Percentiles rank a stretch among this genome's conserved stretches.
These are phyloP conservation scores for Sclerotinia trifoliorum DNA, from an alignment of 2,329 filamentous ascomycete species.

Conservation along the genomic window DNA sequence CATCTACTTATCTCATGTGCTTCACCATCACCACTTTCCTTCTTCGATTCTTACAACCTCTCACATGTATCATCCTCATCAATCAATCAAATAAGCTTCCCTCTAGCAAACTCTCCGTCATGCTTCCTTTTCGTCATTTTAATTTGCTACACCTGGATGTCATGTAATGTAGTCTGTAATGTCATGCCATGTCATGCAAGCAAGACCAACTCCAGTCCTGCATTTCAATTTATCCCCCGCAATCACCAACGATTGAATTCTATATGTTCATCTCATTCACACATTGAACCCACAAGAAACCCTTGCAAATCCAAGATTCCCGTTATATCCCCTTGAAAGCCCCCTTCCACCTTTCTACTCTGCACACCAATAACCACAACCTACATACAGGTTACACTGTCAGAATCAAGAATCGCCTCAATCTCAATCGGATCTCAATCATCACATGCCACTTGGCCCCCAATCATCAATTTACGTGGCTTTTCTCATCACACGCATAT, in stretches of 20 bases:
- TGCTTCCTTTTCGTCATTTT: not conserved
- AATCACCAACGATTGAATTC: slow-evolving; percentile 5
- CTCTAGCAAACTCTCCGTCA: not conserved
- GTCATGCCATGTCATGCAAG: slow-evolving; percentile 13
- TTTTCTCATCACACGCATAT: slow-evolving; percentile 13
- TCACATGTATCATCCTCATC: slow-evolving; percentile 2
- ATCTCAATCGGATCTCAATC: not conserved
- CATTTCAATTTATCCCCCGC: slow-evolving; percentile 3
- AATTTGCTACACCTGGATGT: not conserved
- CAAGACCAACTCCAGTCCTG: slow-evolving; percentile 17
- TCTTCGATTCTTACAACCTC: not conserved
- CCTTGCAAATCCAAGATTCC: slow-evolving; percentile 7
- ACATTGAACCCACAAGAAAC: not conserved
- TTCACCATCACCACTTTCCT: not conserved
- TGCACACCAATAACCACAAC: not conserved
- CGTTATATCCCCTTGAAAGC: not conserved
- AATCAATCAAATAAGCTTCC: not conserved
- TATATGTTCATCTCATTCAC: not conserved
- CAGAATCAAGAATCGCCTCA: slow-evolving; percentile 2
- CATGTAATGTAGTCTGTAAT: not conserved
- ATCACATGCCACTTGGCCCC: slow-evolving; percentile 18
- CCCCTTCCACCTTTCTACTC: not conserved
- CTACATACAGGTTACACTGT: not conserved
- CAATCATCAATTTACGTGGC: slow-evolving; percentile 9
- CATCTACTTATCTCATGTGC: not conserved